Conservation (phyloP, 495 filamentous ascomycete species). For the Neurospora sp. region DNA sequence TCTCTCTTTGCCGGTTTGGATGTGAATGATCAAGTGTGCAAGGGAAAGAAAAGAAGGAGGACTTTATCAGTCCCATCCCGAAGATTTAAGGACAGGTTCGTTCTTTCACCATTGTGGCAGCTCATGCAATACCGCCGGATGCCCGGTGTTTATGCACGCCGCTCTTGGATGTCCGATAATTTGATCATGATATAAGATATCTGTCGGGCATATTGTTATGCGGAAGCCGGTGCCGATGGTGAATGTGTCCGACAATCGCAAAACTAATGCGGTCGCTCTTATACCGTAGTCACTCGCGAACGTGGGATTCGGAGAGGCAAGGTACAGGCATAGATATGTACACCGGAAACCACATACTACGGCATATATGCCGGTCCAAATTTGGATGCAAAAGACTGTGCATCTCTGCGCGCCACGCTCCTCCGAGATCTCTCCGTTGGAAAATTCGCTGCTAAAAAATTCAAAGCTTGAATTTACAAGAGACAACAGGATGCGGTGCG, state of each 20-base stretch:
- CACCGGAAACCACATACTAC: neutral
- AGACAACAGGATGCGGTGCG: neutral
- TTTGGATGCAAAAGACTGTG: neutral
- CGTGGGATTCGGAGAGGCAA: neutral
- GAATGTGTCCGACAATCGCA: neutral
- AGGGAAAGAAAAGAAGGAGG: neutral
- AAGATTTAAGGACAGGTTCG: neutral
- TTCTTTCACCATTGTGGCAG: neutral
- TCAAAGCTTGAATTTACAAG: neutral
- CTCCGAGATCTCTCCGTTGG: neutral
- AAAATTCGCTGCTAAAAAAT: neutral
- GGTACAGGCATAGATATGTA: neutral
- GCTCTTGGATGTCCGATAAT: neutral
- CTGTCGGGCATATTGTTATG: neutral
- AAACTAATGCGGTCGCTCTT: neutral
- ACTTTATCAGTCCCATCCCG: neutral
- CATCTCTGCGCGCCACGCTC: neutral
- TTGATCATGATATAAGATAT: neutral
- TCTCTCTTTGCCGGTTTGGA: neutral
- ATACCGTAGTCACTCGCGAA: neutral
- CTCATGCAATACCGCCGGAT: neutral
- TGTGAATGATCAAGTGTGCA: neutral
- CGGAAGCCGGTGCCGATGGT: neutral
- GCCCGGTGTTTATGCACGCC: neutral
- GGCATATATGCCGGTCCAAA: neutral